Conservation (phyloP, 148 eudicot genomes). For the Chenopodium berlandieri region DNA sequence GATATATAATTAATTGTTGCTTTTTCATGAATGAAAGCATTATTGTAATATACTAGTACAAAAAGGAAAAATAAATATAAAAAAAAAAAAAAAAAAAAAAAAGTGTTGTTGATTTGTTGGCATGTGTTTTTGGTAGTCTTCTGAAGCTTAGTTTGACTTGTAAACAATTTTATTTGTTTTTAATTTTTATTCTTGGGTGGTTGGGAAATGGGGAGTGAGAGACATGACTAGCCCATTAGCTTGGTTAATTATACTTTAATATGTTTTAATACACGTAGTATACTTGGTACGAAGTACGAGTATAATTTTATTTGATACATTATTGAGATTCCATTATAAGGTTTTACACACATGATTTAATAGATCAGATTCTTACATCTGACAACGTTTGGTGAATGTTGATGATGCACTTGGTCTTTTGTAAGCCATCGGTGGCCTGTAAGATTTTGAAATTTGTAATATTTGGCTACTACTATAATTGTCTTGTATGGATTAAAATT, state of each 20-base stretch:
- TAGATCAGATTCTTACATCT: neutral
- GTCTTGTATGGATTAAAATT: too few relatives aligned
- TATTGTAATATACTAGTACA: neutral
- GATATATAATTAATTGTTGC: neutral
- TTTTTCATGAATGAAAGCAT: neutral
- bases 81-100: neutral
- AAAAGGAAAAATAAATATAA: neutral
- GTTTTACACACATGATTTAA: neutral
- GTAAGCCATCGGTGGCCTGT: too few relatives aligned
- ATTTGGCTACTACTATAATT: too few relatives aligned
- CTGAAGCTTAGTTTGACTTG: conserved; percentile 9
- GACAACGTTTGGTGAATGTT: neutral
- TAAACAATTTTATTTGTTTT: neutral
- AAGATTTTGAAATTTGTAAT: too few relatives aligned
- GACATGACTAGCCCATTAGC: neutral
- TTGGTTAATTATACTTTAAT: neutral
- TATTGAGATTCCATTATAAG: neutral
- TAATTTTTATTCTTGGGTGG: neutral
- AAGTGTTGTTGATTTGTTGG: neutral
- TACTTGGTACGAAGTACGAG: too few relatives aligned
- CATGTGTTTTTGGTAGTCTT: neutral
- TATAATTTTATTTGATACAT: neutral
- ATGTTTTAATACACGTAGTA: too few relatives aligned
- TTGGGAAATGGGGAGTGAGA: neutral
- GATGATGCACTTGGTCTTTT: neutral